phyloP scores from a whole-genome alignment of 2,329 filamentous ascomycete genomes.

The Claviceps sp. region DNA sequence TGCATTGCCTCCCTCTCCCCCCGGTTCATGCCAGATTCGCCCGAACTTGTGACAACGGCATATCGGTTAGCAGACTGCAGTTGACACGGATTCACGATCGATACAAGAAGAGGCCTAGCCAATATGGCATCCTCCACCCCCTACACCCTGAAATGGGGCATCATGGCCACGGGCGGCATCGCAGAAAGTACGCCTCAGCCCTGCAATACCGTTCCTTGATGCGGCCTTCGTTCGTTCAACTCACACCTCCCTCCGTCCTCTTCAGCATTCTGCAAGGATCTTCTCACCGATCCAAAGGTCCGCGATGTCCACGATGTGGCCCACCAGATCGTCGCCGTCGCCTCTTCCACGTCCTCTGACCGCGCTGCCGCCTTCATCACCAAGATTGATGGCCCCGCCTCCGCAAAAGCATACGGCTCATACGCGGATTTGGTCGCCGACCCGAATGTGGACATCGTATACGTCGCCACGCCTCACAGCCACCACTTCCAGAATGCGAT shows the following conservation, averaged over 20 bases:
- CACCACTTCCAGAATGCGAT: constrained; percentile 88
- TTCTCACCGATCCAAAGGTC: constrained; percentile 57
- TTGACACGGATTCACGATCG: no score
- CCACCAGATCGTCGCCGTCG: constrained; percentile 67
- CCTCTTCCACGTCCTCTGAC: constrained; percentile 59
- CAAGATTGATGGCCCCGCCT: constrained; percentile 52
- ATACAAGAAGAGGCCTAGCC: background rate
- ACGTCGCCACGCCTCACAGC: constrained; percentile 80
- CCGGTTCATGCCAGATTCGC: no score
- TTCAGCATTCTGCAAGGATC: constrained; percentile 60
- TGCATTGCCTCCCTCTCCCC: no score
- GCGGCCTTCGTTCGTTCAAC: no score
- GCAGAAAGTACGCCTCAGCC: constrained; percentile 32
- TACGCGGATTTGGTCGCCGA: constrained; percentile 74
- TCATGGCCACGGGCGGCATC: constrained; percentile 47
- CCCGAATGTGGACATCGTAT: constrained; percentile 69
- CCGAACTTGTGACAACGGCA: no score
- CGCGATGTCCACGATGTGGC: constrained; percentile 59
- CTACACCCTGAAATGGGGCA: constrained; percentile 43
- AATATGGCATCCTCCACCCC: constrained; percentile 27
- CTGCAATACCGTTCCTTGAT: no score
- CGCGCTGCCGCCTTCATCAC: constrained; percentile 62
- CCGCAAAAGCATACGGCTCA: constrained; percentile 61
- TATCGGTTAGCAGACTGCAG: no score
- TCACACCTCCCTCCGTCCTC: background rate